Base-by-base conservation (phyloP, 225 moss, liverwort and hornwort species). In the Takakia lepidozioides region DNA sequence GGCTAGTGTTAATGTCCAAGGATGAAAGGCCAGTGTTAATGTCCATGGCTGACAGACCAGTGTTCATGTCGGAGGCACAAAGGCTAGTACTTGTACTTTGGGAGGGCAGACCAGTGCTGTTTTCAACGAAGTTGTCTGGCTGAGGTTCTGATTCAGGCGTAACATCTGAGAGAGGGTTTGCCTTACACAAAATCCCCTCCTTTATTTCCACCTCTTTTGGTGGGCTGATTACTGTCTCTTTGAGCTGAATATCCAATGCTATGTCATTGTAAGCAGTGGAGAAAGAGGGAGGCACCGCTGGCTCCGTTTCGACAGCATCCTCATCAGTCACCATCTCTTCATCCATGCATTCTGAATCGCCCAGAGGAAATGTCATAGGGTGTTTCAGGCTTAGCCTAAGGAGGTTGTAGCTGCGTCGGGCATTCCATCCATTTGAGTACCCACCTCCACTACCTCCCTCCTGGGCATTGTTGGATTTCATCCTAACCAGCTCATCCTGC, bases 401-500 rank as follows among this genome's bases (percentile, higher is more conserved):
- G 43, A 80, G 46, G 27, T 80, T 80, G 44, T 80, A 80, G 57
- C 80, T 80, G n/a, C 67, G 67, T 36, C 80, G 74, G 15, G 80
- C 80, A 55, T 74, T 74, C 80, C 80, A 74, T 1, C 69, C 61
- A 14, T 70, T 76, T 23, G 63, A 82, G 11, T 81, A 83, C 25
- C 83, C 87, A 46, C 78, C 74, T 25, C 74, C 78, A 25, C 43
- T 66, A 4, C 60, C 62, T 43, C 64, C 49, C 8, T 80, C 70
- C 41, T 64, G 37, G 32, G 27, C 57, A 37, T 62, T 69, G 52
- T 57, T 83, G 0, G 85, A 78, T 59, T 98, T 87, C 85, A 91
- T 98, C 68, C 81, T 73, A 54, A 71, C 81, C 41, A 91, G 68
- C 56, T 98, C 91, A 72, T 98, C 98, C 95, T 90, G 75, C 32